These are phyloP conservation scores for Wilhelminamyces savonicus DNA, from an alignment of 805 yeast genomes.

Conservation along the genomic window DNA sequence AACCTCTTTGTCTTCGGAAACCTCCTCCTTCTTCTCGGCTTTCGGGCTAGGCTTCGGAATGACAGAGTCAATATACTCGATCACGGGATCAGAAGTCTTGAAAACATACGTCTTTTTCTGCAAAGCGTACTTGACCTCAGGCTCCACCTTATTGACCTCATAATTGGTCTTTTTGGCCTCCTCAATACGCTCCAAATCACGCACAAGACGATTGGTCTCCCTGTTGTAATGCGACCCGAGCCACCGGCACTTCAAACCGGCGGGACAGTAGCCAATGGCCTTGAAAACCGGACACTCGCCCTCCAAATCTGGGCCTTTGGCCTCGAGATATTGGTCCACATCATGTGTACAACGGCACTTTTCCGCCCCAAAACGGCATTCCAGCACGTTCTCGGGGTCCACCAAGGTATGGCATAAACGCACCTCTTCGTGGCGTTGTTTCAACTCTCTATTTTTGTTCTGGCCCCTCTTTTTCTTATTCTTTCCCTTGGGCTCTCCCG, in stretches of 20 bases:
- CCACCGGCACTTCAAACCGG: constrained; percentile 92
- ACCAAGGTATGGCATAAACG: constrained; percentile 60
- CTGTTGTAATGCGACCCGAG: constrained; percentile 59
- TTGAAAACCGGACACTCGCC: constrained; percentile 81
- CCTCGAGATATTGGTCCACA: constrained; percentile 51
- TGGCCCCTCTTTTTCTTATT: constrained; percentile 64
- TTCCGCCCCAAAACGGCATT: constrained; percentile 62
- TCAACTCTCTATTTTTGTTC: constrained; percentile 73
- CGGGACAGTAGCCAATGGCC: constrained; percentile 84
- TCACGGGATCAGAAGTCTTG: constrained; percentile 48
- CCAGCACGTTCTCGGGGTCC: constrained; percentile 43
- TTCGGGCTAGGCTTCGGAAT: constrained; percentile 28
- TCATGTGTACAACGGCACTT: constrained; percentile 77
- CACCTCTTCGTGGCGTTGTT: constrained; percentile 57
- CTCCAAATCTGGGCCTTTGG: constrained; percentile 66
- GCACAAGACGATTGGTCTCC: constrained; percentile 39
- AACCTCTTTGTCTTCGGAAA: constrained; percentile 6
- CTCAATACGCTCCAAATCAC: constrained; percentile 37
- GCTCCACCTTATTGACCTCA: constrained; percentile 60
- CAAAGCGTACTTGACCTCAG: constrained; percentile 39
- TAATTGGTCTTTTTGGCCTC: constrained; percentile 26
- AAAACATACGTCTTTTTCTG: constrained; percentile 61
- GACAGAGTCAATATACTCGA: constrained; percentile 55
- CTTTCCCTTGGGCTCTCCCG: constrained; percentile 22
- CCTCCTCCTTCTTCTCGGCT: constrained; percentile 16